Percentiles rank a stretch among this genome's conserved stretches.
Conservation (phyloP, 2,329 filamentous ascomycete species). For the Thelonectria blattea region DNA sequence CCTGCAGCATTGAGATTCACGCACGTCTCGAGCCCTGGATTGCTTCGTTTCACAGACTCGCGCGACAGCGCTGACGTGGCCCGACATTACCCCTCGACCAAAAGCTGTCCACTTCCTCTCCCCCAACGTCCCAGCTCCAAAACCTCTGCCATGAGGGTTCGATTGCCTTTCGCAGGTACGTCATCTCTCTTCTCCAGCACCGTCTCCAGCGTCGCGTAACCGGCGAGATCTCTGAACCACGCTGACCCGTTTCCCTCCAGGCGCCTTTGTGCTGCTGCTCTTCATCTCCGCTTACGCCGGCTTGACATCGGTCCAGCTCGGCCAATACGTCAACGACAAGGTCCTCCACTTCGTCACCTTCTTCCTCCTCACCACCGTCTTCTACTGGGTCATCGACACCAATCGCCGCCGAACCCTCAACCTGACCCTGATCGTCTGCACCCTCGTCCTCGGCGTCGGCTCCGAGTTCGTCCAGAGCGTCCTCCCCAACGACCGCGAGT, state of each 20-base stretch:
- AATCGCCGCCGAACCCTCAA: constrained; percentile 84
- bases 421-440: constrained; percentile 82
- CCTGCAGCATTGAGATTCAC: neutral
- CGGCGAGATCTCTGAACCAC: neutral
- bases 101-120: neutral
- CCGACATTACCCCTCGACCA: neutral
- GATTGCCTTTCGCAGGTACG: constrained; percentile 86
- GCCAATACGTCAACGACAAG: constrained; percentile 80
- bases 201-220: neutral
- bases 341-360: constrained; percentile 86
- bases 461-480: constrained; percentile 79
- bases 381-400: constrained; percentile 98
- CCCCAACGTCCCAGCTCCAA: constrained; percentile 4
- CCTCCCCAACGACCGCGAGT: constrained; percentile 73
- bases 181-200: constrained; percentile 17
- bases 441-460: constrained; percentile 71
- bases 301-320: constrained; percentile 68
- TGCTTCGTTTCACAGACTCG: constrained; percentile 3
- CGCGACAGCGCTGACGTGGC: constrained; percentile 2
- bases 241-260: constrained; percentile 50
- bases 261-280: constrained; percentile 72
- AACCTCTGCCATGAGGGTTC: constrained; percentile 72
- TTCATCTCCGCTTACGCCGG: constrained; percentile 80
- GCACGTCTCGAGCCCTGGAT: neutral
- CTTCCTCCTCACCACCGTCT: constrained; percentile 83